A percentile compares a stretch with the other conserved stretches of the same genome.
These are phyloP conservation scores for Diaporthe aspalathi DNA, from an alignment of 2,329 filamentous ascomycete species.

Conservation along the genomic window DNA sequence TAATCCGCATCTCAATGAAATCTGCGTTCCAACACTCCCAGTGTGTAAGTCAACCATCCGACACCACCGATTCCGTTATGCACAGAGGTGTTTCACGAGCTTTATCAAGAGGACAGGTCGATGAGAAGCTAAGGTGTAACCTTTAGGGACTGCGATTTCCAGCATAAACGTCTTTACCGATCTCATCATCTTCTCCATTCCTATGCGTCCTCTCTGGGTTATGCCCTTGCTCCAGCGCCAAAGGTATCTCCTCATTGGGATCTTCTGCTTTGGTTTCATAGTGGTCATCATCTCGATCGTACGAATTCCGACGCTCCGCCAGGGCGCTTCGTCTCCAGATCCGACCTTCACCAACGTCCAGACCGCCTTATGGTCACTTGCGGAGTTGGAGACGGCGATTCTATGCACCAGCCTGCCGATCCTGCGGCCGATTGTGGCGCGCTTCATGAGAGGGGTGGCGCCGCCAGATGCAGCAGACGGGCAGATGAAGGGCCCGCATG, in stretches of 20 bases:
- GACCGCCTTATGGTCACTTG: conserved; percentile 25
- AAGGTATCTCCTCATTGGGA: conserved; percentile 30
- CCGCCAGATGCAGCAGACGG: neutral
- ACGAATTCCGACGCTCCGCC: conserved; percentile 21
- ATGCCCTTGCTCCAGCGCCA: conserved; percentile 23
- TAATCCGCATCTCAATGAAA: neutral
- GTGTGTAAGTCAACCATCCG: neutral
- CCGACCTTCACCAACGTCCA: conserved; percentile 22
- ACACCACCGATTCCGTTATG: too few species aligned
- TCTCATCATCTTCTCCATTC: conserved; percentile 22
- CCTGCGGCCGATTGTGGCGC: conserved; percentile 34
- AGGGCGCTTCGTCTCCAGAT: conserved; percentile 4
- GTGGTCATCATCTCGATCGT: conserved; percentile 32
- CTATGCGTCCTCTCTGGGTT: conserved; percentile 13
- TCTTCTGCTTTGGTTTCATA: conserved; percentile 32
- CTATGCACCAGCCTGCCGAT: conserved; percentile 40
- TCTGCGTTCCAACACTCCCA: conserved; percentile 10
- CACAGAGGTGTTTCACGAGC: too few species aligned
- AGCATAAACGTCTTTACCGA: conserved; percentile 23
- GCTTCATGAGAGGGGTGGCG: conserved; percentile 19
- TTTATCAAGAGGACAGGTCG: too few species aligned
- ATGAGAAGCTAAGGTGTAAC: neutral
- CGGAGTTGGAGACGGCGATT: conserved; percentile 24
- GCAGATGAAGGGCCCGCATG: conserved; percentile 8
- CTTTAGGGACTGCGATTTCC: conserved; percentile 18